Base-by-base conservation (phyloP, 176 grass and related monocot species). In the Aegilops speltoides region DNA sequence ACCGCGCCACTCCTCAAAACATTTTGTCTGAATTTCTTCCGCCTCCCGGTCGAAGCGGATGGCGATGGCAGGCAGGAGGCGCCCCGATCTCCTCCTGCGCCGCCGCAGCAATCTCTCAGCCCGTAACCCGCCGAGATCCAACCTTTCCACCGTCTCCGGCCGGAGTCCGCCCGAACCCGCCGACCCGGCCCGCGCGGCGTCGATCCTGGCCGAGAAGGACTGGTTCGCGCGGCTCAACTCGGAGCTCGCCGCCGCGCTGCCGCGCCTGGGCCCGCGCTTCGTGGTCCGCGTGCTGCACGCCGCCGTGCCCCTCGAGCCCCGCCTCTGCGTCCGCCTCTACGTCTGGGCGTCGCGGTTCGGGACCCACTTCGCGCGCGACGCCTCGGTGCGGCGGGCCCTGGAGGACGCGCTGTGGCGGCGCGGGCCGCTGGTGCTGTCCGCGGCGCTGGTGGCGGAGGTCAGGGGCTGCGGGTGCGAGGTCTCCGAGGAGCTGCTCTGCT, bases 291-390 rank as follows among this genome's bases (percentile, higher is more conserved):
- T 80, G 57, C 29, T 97, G 37, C 91, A 50, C 50, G 77, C 84
- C 76, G 79, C 79, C 54, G 46, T 50, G 15, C 29, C 89, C 79
- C 78, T 24, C 60, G 85, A 85, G 37, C 91, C 92, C 16, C 73
- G 82, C 6, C 79, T 84, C 52, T 86, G 83, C 41, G 82, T 97
- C 43, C 94, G 91, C 79, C 85, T 97, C 54, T 97, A 90, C 85
- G 76, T 95, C 10, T 97, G 95, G 95, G 82, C 90, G 65, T 89
- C 93, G 68, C 87, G 85, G 83, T 95, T 87, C 79, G 86, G 92
- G 13, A 19, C 57, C 26, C 64, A 40, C 76, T 62, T 97, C 63
- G 91, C 95, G 26, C 83, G 82, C 12, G 93, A 97, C 90, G 59
- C 74, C 3, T 76, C 76, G 34, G 85, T 97, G 79, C 84, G 90